Conservation (phyloP, 2,329 filamentous ascomycete genomes). For the Claviceps quebecensis region DNA sequence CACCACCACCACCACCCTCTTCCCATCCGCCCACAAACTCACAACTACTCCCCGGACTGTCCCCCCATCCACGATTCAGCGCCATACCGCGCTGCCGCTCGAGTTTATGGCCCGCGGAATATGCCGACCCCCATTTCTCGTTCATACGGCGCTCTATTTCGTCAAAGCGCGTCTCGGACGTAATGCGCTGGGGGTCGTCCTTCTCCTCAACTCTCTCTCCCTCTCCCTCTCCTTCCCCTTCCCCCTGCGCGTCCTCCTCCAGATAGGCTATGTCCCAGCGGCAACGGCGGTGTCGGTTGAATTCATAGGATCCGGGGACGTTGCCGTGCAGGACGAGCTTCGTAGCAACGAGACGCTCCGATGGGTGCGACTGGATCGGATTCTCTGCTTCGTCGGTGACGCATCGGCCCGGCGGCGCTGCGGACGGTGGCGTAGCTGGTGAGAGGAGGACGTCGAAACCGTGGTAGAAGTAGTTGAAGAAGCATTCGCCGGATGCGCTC, state of each 20-base stretch:
- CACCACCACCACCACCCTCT: constrained; percentile 44
- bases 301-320: constrained; percentile 88
- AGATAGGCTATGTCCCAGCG: constrained; percentile 67
- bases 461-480: constrained; percentile 95
- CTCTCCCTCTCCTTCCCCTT: background rate
- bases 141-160: constrained; percentile 56
- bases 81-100: constrained; percentile 62
- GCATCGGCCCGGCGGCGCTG: constrained; percentile 33
- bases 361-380: constrained; percentile 26
- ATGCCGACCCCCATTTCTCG: constrained; percentile 54
- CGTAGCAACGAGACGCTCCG: constrained; percentile 65
- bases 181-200: constrained; percentile 30
- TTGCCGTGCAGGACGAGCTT: constrained; percentile 94
- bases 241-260: background rate
- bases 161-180: constrained; percentile 67
- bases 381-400: constrained; percentile 12
- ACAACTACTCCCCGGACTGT: constrained; percentile 79
- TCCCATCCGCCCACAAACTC: constrained; percentile 80
- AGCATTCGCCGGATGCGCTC: constrained; percentile 57
- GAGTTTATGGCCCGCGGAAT: constrained; percentile 38
- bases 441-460: constrained; percentile 93
- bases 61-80: constrained; percentile 78
- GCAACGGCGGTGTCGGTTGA: constrained; percentile 83
- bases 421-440: constrained; percentile 51
- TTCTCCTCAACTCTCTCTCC: constrained; percentile 14